Conservation (phyloP, 2,329 filamentous ascomycete species). For the Fusarium kyushuense region DNA sequence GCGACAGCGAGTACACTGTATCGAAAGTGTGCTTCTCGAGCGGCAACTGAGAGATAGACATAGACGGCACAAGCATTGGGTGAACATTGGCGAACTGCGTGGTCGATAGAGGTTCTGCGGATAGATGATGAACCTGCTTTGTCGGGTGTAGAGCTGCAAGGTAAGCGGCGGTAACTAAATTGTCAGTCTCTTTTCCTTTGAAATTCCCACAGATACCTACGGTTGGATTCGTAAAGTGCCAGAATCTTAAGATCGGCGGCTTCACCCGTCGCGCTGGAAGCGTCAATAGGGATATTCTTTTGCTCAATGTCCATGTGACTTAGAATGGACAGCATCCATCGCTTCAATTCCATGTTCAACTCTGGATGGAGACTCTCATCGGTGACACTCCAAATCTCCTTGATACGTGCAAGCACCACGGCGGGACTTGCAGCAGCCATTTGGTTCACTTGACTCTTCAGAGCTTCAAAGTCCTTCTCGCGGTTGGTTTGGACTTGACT, state of each 20-base stretch:
- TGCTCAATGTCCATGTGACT: constrained; percentile 58
- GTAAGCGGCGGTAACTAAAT: constrained; percentile 62
- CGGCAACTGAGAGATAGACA: constrained; percentile 53
- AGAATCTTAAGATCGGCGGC: constrained; percentile 54
- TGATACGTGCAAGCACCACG: constrained; percentile 67
- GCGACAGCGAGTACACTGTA: constrained; percentile 63
- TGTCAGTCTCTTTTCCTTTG: neutral
- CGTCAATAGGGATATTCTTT: constrained; percentile 25
- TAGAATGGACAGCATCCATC: constrained; percentile 71
- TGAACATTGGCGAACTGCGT: constrained; percentile 56
- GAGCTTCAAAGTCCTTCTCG: constrained; percentile 2
- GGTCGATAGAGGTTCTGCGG: constrained; percentile 56
- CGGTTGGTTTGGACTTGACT: neutral
- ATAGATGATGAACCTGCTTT: constrained; percentile 61
- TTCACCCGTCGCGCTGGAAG: neutral
- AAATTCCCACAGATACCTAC: constrained; percentile 47
- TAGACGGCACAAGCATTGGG: constrained; percentile 55
- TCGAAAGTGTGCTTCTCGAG: constrained; percentile 60
- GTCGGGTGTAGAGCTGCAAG: constrained; percentile 59
- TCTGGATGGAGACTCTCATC: constrained; percentile 27
- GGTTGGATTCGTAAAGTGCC: constrained; percentile 64
- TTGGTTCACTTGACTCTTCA: constrained; percentile 32
- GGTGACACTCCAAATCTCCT: constrained; percentile 48
- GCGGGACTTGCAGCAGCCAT: constrained; percentile 45
- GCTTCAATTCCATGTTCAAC: constrained; percentile 66